Percentiles rank a stretch among this genome's conserved stretches.
phyloP scores from a whole-genome alignment of 2,329 filamentous ascomycete species.

The Lasiodiplodia theobromae region DNA sequence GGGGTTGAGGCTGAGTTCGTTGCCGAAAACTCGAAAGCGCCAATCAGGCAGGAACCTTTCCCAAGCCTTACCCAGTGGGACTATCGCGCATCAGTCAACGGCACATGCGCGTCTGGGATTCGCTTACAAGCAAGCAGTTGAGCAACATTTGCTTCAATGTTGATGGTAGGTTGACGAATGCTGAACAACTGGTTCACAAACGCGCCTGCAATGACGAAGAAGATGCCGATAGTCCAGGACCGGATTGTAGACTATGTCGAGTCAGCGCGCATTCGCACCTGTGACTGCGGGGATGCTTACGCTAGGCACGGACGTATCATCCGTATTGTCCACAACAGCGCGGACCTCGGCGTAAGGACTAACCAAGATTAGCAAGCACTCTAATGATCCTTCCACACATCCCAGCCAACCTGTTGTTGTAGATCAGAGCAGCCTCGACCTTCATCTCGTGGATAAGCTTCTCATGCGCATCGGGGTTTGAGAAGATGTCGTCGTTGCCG shows the following conservation, averaged over 20 bases:
- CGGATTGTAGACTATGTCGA: slow-evolving; percentile 44
- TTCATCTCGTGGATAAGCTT: slow-evolving; percentile 63
- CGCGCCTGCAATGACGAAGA: slow-evolving; percentile 53
- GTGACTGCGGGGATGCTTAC: slow-evolving; percentile 11
- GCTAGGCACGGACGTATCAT: slow-evolving; percentile 36
- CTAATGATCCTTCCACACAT: neutral
- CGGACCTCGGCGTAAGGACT: slow-evolving; percentile 34
- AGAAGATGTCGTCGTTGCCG: slow-evolving; percentile 53
- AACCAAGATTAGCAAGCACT: neutral
- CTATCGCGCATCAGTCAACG: slow-evolving; percentile 62
- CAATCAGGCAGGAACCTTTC: slow-evolving; percentile 27
- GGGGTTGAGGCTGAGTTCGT: slow-evolving; percentile 30
- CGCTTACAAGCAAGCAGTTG: slow-evolving; percentile 66
- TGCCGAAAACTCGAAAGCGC: slow-evolving; percentile 28
- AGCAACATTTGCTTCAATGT: slow-evolving; percentile 66
- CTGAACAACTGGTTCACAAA: slow-evolving; percentile 68
- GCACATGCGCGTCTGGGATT: slow-evolving; percentile 52
- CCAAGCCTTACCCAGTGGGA: slow-evolving; percentile 53
- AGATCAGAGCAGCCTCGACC: slow-evolving; percentile 62
- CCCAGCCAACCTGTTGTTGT: slow-evolving; percentile 37
- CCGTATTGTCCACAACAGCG: slow-evolving; percentile 30
- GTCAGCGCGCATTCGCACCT: neutral
- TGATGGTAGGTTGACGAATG: slow-evolving; percentile 67
- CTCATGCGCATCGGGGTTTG: slow-evolving; percentile 56
- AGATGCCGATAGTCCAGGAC: slow-evolving; percentile 54